Percentiles rank a stretch among this genome's conserved stretches.
phyloP scores from a whole-genome alignment of 257 asterid genomes.

The Rehmannia glutinosa region DNA sequence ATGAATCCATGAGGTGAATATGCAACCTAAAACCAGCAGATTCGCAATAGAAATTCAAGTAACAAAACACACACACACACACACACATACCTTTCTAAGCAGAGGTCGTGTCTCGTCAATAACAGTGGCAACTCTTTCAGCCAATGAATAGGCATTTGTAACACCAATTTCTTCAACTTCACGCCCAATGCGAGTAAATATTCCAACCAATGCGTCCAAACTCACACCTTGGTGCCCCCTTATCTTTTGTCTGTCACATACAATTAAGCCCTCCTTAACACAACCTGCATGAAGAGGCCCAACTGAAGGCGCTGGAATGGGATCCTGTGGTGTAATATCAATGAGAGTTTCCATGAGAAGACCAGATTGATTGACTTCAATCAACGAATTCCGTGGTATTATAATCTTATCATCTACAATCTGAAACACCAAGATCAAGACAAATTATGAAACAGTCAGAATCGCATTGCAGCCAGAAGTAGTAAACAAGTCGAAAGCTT shows the following conservation, averaged over 20 bases:
- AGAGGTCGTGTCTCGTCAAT: constrained; percentile 86
- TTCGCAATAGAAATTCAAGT: background rate
- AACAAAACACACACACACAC: constrained; percentile 23
- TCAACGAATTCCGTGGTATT: constrained; percentile 84
- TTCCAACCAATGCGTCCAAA: constrained; percentile 94
- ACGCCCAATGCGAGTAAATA: constrained; percentile 94
- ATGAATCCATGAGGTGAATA: background rate
- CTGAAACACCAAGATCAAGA: constrained; percentile 35
- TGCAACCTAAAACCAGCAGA: background rate
- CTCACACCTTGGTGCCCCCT: constrained; percentile 93
- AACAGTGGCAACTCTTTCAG: constrained; percentile 68
- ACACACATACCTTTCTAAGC: constrained; percentile 84
- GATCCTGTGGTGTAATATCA: constrained; percentile 87
- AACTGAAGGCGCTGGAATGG: constrained; percentile 70
- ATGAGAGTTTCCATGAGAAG: constrained; percentile 98
- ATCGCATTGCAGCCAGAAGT: constrained; percentile 2
- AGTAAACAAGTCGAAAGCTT: constrained; percentile 12
- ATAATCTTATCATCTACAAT: constrained; percentile 85
- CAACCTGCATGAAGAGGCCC: constrained; percentile 87
- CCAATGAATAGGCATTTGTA: constrained; percentile 63
- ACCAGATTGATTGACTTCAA: constrained; percentile 98
- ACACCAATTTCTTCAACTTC: constrained; percentile 87
- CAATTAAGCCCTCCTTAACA: constrained; percentile 75
- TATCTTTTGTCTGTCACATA: constrained; percentile 86
- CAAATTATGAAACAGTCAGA: constrained; percentile 9